Evolutionary conservation across 1,284 basidiomycete species (phyloP), one percentile per base, ranked within the genome.

Genomic region (Pseudozyma flocculosa): DNA sequence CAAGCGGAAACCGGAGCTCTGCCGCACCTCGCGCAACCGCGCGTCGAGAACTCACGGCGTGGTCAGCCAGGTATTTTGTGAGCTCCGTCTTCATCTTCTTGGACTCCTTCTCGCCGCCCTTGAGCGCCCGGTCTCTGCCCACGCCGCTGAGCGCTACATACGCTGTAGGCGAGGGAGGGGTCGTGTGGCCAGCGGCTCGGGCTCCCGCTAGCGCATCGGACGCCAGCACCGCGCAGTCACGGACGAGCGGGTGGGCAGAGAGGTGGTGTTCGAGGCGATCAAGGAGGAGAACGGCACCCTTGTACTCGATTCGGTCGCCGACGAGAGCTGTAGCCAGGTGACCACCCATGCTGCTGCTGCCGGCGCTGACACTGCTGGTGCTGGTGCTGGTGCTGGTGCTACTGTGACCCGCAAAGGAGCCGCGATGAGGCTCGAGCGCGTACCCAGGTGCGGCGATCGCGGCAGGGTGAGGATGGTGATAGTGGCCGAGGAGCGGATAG

Each of bases 81-180:
- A 65, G 62, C 54, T 65, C 58, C 3, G 43, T 30, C 38, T 58
- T 65, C 54, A 65, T 65, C 17, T 51, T 54, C 18, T 55, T 57
- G 1, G 58, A 50, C 21, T 61, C 62, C 21, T 57, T 65, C n/a
- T 65, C 62, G n/a, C 58, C 58, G 13, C 58, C 58, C 14, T 54
- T 48, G 3, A 50, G 43, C 2, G 62, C 54, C 13, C 62, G 57
- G 10, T 65, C 57, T 5, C 57, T 44, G 0, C 61, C 61, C 0
- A 43, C 17, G 14, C 45, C 41, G 44, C 51, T 61, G 38, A 65
- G 58, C 2, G 58, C 57, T 1, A 65, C 58, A 18, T 57, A 61
- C 7, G 51, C 51, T 11, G 46, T 45, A 5, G 62, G 62, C 2
- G 23, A 22, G 5, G 50, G 57, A 17, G 34, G 30, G 29, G 62